These are phyloP conservation scores for Penicillium daleae DNA, from an alignment of 495 filamentous ascomycete genomes.

Conservation along the genomic window DNA sequence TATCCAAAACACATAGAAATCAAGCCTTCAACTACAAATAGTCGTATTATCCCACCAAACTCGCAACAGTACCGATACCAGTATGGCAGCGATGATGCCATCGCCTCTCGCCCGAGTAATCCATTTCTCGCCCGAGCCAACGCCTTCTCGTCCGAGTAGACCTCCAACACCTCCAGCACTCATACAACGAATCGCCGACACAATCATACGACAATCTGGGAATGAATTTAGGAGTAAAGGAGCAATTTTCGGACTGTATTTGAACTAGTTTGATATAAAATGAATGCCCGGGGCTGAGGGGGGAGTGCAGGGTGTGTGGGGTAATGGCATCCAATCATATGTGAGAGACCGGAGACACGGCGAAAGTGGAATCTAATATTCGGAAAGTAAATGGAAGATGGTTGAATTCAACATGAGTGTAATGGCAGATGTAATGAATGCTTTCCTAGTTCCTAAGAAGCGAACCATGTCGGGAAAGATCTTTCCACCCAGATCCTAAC, in stretches of 20 bases:
- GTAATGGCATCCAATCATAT: neutral
- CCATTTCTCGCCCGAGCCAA: constrained; percentile 24
- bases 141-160: constrained; percentile 21
- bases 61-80: constrained; percentile 11
- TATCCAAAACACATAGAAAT: neutral
- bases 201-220: neutral
- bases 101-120: constrained; percentile 25
- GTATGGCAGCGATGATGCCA: constrained; percentile 15
- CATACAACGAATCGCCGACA: neutral
- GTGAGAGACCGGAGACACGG: neutral
- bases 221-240: neutral
- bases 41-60: constrained; percentile 1
- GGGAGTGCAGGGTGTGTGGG: constrained; percentile 7
- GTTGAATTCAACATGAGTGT: too few species aligned
- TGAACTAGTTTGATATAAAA: constrained; percentile 1
- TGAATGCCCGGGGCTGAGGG: neutral
- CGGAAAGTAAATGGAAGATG: too few species aligned
- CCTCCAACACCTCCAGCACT: neutral
- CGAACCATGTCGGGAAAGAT: too few species aligned
- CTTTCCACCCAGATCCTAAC: too few species aligned
- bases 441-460: too few species aligned
- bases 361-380: too few species aligned
- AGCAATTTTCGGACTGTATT: neutral
- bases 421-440: too few species aligned
- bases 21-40: neutral